Percentiles rank a stretch among this genome's conserved stretches.
phyloP scores from a whole-genome alignment of 164 flowering plant genomes.

The Vitis rotundifolia region DNA sequence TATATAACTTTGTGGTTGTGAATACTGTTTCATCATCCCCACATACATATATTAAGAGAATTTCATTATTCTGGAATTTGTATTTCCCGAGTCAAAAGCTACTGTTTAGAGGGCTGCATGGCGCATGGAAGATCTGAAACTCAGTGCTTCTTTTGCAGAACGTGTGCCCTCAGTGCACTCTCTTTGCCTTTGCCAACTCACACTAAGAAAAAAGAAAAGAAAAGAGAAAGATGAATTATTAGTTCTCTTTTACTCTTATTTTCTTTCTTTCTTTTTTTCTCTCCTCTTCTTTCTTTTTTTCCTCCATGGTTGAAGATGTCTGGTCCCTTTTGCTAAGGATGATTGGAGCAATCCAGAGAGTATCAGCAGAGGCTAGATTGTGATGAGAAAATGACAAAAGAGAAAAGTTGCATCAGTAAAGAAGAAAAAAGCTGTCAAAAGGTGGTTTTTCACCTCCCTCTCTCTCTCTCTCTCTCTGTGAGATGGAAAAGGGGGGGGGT shows the following conservation, averaged over 20 bases:
- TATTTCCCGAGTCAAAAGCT: not conserved
- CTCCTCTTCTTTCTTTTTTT: not conserved
- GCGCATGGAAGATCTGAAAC: constrained; percentile 5
- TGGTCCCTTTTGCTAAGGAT: not conserved
- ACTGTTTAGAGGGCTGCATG: constrained; percentile 4
- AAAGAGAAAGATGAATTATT: no score
- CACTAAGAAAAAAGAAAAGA: not conserved
- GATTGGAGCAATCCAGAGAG: constrained; percentile 2
- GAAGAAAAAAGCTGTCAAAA: not conserved
- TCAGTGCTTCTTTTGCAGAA: constrained; percentile 11
- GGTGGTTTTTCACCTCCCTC: not conserved
- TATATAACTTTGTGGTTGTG: not conserved
- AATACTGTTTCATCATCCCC: not conserved
- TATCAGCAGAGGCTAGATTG: not conserved
- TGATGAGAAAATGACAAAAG: not conserved
- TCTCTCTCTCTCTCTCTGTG: not conserved
- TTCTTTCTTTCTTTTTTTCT: no score
- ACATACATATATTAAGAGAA: not conserved
- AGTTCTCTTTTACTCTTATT: no score
- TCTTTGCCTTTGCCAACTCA: not conserved
- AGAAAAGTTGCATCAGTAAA: not conserved
- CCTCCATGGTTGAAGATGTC: not conserved
- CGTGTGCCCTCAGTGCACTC: not conserved
- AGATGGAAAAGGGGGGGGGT: not conserved
- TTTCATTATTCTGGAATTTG: not conserved